A percentile compares a stretch with the other conserved stretches of the same genome.
Evolutionary conservation across 129 eudicot species (phyloP).

Genomic region (sunflower (Helianthus annuus)): DNA sequence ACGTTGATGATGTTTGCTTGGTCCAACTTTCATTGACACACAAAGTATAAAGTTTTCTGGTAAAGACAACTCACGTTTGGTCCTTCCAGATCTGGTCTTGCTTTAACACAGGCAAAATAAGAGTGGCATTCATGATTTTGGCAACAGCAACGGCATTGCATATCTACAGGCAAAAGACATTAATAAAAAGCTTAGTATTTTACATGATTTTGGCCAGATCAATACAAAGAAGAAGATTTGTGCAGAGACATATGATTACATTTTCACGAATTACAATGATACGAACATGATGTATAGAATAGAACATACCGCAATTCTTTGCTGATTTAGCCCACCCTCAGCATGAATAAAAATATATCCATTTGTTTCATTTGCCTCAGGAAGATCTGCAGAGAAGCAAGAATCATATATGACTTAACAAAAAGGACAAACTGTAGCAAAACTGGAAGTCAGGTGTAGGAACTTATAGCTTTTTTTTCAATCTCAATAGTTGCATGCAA

Average conservation of each 20-base stretch:
- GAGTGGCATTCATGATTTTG: slow-evolving; percentile 92
- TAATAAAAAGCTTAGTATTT: neutral
- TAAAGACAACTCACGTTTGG: slow-evolving; percentile 83
- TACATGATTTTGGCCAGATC: neutral
- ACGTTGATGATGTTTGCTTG: neutral
- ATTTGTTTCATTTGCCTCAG: slow-evolving; percentile 78
- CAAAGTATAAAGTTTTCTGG: slow-evolving; percentile 13
- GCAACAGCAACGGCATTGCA: slow-evolving; percentile 99
- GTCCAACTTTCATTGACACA: slow-evolving; percentile 6
- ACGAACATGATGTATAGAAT: slow-evolving; percentile 17
- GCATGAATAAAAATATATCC: slow-evolving; percentile 98
- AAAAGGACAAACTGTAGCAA: slow-evolving; percentile 3
- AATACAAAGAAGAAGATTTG: neutral
- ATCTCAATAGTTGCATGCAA: neutral
- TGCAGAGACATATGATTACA: neutral
- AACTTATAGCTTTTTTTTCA: neutral
- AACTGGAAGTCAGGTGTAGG: slow-evolving; percentile 1
- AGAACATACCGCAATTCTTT: slow-evolving; percentile 89
- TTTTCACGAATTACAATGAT: slow-evolving; percentile 6
- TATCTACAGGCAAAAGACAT: slow-evolving; percentile 54
- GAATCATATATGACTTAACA: slow-evolving; percentile 19
- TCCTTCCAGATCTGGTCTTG: slow-evolving; percentile 99
- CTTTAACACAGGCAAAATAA: slow-evolving; percentile 91
- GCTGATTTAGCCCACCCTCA: slow-evolving; percentile 99
- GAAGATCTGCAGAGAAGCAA: slow-evolving; percentile 70